These are phyloP conservation scores for Isochrysis galbana DNA, from an alignment of 78 protist species.

Conservation along the genomic window DNA sequence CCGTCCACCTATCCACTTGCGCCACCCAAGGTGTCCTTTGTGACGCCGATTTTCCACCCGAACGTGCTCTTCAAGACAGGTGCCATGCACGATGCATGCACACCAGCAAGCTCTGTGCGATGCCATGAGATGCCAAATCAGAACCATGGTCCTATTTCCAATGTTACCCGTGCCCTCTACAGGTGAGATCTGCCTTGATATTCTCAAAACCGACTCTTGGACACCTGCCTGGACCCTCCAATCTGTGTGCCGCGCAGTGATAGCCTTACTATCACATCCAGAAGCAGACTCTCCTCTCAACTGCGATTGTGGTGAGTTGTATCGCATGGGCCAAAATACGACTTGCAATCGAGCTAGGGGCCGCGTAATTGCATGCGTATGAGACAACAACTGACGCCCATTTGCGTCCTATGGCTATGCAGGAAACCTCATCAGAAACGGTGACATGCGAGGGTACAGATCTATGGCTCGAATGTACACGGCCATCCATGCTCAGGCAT, in stretches of 20 bases:
- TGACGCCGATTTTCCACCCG: constrained; percentile 17
- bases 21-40: constrained; percentile 15
- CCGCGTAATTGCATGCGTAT: not conserved
- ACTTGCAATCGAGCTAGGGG: not conserved
- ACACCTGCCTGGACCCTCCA: constrained; percentile 37
- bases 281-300: constrained; percentile 33
- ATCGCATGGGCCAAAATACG: not conserved
- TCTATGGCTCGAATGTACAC: constrained; percentile 20
- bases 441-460: not conserved
- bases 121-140: not conserved
- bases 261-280: not conserved
- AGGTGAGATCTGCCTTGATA: constrained; percentile 25
- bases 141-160: no score
- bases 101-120: not conserved
- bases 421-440: constrained; percentile 24
- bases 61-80: constrained; percentile 32
- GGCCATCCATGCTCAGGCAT: not conserved
- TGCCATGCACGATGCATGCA: not conserved
- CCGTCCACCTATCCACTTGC: not conserved
- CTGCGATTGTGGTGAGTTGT: constrained; percentile 33
- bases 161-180: no score
- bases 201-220: not conserved
- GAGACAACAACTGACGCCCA: not conserved
- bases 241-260: not conserved
- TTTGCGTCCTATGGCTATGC: not conserved